Evolutionary conservation across 345 rosid species (phyloP).

Genomic region (Eucalyptus regnans): DNA sequence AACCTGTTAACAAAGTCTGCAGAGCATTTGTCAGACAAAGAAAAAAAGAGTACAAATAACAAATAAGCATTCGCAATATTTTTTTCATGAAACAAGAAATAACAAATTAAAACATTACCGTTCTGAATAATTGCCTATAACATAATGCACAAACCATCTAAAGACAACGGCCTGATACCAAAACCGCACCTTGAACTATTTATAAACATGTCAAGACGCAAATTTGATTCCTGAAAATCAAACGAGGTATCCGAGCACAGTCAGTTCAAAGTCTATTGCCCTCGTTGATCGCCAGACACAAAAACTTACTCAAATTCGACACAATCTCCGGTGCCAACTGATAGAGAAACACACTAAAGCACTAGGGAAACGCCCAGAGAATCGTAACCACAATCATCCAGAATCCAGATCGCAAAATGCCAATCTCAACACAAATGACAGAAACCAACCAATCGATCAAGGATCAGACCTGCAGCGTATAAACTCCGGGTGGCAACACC

Average conservation of each 20-base stretch:
- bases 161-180: not conserved
- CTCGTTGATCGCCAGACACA: not conserved
- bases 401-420: not conserved
- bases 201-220: not conserved
- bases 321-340: not conserved
- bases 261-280: not conserved
- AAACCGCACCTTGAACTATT: not conserved
- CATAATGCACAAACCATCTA: not conserved
- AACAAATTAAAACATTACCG: not conserved
- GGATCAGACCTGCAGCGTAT: constrained; percentile 63
- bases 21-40: not conserved
- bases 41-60: not conserved
- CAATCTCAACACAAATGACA: not conserved
- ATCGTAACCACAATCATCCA: not conserved
- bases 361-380: not conserved
- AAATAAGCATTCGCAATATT: not conserved
- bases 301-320: not conserved
- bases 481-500: constrained; percentile 89
- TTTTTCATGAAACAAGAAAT: not conserved
- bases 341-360: not conserved
- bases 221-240: not conserved
- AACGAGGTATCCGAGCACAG: not conserved
- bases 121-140: not conserved
- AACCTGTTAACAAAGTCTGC: not conserved
- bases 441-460: not conserved